Percentiles rank a stretch among this genome's conserved stretches.
Conservation (phyloP, 495 filamentous ascomycete species). For the Ascobolus immersus region DNA sequence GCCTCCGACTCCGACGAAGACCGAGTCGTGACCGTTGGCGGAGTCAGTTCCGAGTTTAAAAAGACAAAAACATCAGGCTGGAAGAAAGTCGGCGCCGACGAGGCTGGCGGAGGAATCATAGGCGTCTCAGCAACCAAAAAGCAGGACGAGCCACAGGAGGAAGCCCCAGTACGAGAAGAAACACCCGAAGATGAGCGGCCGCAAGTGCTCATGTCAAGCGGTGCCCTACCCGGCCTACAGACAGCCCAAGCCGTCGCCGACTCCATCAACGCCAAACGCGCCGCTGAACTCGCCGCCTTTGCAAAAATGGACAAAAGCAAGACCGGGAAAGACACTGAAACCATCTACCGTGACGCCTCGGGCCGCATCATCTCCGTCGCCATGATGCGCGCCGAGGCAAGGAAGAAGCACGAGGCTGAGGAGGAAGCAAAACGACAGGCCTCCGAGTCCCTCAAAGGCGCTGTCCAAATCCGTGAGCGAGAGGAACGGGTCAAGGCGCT, state of each 20-base stretch:
- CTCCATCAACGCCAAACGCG: slow-evolving; percentile 32
- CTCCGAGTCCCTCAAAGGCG: slow-evolving; percentile 45
- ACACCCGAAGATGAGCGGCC: slow-evolving; percentile 23
- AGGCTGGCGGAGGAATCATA: slow-evolving; percentile 29
- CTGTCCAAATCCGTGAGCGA: slow-evolving; percentile 44
- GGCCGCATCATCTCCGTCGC: slow-evolving; percentile 75
- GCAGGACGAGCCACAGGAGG: slow-evolving; percentile 29
- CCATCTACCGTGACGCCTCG: slow-evolving; percentile 80
- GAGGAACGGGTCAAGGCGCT: slow-evolving; percentile 29
- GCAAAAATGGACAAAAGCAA: slow-evolving; percentile 8
- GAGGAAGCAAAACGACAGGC: slow-evolving; percentile 33
- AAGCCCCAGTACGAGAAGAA: slow-evolving; percentile 21
- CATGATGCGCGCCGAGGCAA: slow-evolving; percentile 67
- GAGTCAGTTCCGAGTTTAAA: slow-evolving; percentile 42
- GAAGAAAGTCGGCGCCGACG: slow-evolving; percentile 32
- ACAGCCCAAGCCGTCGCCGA: slow-evolving; percentile 53
- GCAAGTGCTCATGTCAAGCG: slow-evolving; percentile 48
- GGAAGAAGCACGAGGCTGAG: slow-evolving; percentile 46
- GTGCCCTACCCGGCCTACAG: slow-evolving; percentile 66
- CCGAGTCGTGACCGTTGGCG: slow-evolving; percentile 22
- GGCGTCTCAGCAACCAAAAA: slow-evolving; percentile 52
- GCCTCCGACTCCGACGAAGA: slow-evolving; percentile 25
- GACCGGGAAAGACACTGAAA: slow-evolving; percentile 32
- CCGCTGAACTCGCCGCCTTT: slow-evolving; percentile 24
- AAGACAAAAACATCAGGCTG: slow-evolving; percentile 52